Base-by-base conservation (phyloP, 2,329 filamentous ascomycete species). In the Aquanectria penicillioides region DNA sequence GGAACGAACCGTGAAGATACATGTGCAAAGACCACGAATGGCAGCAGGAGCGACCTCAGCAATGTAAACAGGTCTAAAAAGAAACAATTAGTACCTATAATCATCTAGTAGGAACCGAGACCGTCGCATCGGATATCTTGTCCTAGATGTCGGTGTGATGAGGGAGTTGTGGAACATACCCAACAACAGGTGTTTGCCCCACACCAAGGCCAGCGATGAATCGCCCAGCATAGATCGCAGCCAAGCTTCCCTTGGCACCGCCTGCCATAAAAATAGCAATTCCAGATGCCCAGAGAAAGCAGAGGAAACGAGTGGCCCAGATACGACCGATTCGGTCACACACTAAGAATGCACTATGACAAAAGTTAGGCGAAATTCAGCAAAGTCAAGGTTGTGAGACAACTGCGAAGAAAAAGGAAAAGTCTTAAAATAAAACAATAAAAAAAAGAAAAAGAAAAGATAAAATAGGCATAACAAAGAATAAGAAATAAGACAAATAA, bases 11-110 rank as follows among this genome's bases (percentile, higher is more conserved):
- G 77, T 80, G 69, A 80, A 80, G 68, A 79, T 75, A 58, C 77
- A 89, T 2, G 90, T 92, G 70, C 89, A 93, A 18, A 94, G 84
- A 64, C 91, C 90, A 52, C 90, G 85, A 57, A 92, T 81, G 2
- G 86, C 84, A 2, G 87, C 85, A 0, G 90, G 89, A 0, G 89
- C 84, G 33, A 91, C 87, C 74, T 93, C 90, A 5, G 89, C 88
- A 23, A 93, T 85, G 72, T 92, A 93, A 2, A 91, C 83, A 0
- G 90, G 89, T 0, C 74, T 75, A n/a, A n/a, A n/a, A n/a, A n/a
- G n/a, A n/a, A n/a, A n/a, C n/a, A n/a, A n/a, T n/a, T n/a, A n/a
- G n/a, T n/a, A n/a, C n/a, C n/a, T n/a, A n/a, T n/a, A n/a, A n/a
- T n/a, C n/a, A n/a, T n/a, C n/a, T n/a, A n/a, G n/a, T n/a, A n/a